A percentile compares a stretch with the other conserved stretches of the same genome.
These are phyloP conservation scores for Volvariella surrecta DNA, from an alignment of 1,284 basidiomycete species.

Conservation along the genomic window DNA sequence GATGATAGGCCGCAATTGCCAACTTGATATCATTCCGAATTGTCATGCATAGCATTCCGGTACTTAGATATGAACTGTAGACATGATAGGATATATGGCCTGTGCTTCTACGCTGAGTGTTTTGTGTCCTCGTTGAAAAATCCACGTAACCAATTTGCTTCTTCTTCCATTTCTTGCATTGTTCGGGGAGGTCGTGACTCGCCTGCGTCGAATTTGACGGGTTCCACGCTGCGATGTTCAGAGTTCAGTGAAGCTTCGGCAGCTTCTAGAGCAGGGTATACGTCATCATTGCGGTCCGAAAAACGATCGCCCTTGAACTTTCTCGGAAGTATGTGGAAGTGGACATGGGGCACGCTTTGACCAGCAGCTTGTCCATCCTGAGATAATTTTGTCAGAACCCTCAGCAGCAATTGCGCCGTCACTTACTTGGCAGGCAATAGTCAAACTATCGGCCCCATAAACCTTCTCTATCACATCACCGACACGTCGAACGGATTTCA, in stretches of 20 bases:
- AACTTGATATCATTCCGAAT: constrained; percentile 4
- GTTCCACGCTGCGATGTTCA: constrained; percentile 19
- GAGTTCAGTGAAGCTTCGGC: constrained; percentile 45
- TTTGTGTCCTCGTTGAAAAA: constrained; percentile 31
- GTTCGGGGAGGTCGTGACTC: constrained; percentile 61
- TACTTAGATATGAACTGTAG: too few relatives aligned
- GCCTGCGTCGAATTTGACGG: constrained; percentile 57
- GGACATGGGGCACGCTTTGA: constrained; percentile 85
- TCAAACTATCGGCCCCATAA: constrained; percentile 71
- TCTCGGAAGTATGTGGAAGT: constrained; percentile 84
- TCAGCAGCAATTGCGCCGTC: constrained; percentile 5
- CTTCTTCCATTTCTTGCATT: constrained; percentile 67
- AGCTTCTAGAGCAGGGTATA: constrained; percentile 73
- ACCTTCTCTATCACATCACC: constrained; percentile 60
- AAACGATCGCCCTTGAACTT: constrained; percentile 61
- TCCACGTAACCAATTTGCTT: constrained; percentile 57
- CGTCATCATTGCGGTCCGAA: constrained; percentile 59
- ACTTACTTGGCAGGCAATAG: constrained; percentile 73
- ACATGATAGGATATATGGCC: background rate
- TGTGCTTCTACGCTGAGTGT: background rate
- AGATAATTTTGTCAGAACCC: constrained; percentile 4
- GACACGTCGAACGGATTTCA: constrained; percentile 67
- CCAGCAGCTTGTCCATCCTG: constrained; percentile 83
- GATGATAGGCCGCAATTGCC: constrained; percentile 7
- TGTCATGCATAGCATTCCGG: too few relatives aligned